Conservation (phyloP, 495 filamentous ascomycete species). For the Trichocladium antarcticum region DNA sequence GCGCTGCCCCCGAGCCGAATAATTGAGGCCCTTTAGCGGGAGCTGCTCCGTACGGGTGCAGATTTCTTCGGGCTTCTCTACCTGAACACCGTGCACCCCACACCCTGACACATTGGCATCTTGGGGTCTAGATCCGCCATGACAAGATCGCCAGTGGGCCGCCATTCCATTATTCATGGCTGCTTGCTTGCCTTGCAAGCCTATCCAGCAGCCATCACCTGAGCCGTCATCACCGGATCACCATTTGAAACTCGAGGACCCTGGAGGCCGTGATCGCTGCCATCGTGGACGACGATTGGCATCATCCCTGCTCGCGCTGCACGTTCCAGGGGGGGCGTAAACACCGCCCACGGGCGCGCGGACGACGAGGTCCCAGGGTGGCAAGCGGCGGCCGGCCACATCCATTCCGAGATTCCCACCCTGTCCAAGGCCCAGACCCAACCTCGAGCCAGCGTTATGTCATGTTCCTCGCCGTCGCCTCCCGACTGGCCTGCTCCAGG, state of each 20-base stretch:
- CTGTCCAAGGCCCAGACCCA: too few species aligned
- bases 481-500: background rate
- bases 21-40: constrained; percentile 1
- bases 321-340: constrained; percentile 5
- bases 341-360: constrained; percentile 1
- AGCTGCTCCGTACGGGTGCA: too few species aligned
- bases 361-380: constrained; percentile 3
- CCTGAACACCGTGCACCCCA: background rate
- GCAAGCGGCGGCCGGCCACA: background rate
- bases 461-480: background rate
- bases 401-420: too few species aligned
- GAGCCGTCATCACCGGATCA: constrained; percentile 6
- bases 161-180: background rate
- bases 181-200: background rate
- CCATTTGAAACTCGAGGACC: constrained; percentile 12
- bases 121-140: background rate
- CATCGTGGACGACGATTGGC: background rate
- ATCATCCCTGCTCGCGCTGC: constrained; percentile 6
- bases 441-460: background rate
- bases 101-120: too few species aligned
- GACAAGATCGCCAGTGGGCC: background rate
- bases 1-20: constrained; percentile 1
- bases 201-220: background rate
- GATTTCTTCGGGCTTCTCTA: background rate
- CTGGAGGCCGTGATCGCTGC: constrained; percentile 1